Evolutionary conservation across 305 asterid genomes (phyloP), one percentile per base, ranked within the genome.

Genomic region (Solanum hybrid): DNA sequence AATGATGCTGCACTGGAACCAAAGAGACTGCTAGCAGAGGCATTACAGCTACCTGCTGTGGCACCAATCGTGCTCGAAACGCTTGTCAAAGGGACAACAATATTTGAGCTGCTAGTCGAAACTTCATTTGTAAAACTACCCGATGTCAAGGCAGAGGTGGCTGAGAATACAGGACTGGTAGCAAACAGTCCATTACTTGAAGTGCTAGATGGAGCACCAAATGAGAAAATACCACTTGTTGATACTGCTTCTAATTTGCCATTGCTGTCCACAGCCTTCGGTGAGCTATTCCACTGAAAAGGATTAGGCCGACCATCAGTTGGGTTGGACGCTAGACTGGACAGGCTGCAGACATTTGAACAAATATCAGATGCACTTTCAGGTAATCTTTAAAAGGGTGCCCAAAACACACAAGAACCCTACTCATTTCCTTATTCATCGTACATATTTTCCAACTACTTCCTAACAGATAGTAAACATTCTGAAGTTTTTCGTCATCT

Each of bases 61-160:
- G 88, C 39, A 87, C 91, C 92, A 51, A 89, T 29, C 89, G 69
- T 89, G 37, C 88, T 90, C 11, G 93, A 40, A 88, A 86, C 42
- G 89, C 93, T 89, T 24, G 28, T 85, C 35, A 94, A 84, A 33
- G 95, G 91, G 76, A 94, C 90, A 87, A 86, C 91, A 95, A 92
- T 92, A 94, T 91, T 92, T 88, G 91, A 88, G 89, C 90, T 93
- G 92, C 94, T 57, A 79, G 90, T 96, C 91, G 92, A 92, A 91
- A 75, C 37, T 24, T 86, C 84, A 75, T 87, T 89, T 18, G 85
- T 33, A 34, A 76, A 86, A 31, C 40, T 75, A 88, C 69, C 86
- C 24, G 91, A 80, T 40, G 71, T 35, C 80, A 83, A 89, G 67
- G 86, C 76, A 51, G 75, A 16, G 22, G 87, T 13, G 67, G 79